phyloP scores from a whole-genome alignment of 2,329 filamentous ascomycete genomes.

The Corynespora cassiicola region DNA sequence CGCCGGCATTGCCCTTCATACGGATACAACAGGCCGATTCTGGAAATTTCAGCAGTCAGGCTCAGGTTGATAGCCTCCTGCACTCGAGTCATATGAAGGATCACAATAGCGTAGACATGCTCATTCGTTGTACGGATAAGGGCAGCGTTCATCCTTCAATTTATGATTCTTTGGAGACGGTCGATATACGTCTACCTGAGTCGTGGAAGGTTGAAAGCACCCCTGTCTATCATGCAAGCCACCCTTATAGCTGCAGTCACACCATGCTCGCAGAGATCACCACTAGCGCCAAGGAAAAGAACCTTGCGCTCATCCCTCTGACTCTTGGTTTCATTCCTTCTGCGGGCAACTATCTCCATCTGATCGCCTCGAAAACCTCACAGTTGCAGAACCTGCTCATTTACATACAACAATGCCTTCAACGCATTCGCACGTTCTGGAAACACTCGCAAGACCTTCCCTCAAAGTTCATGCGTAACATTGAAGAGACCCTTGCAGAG shows the following conservation, averaged over 20 bases:
- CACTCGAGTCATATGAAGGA: conserved; percentile 63
- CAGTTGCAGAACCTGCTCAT: conserved; percentile 84
- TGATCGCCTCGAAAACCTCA: conserved; percentile 86
- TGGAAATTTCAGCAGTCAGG: conserved; percentile 48
- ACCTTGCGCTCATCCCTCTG: conserved; percentile 64
- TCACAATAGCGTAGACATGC: conserved; percentile 78
- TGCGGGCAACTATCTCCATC: conserved; percentile 79
- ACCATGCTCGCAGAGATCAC: conserved; percentile 67
- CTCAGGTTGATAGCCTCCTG: conserved; percentile 47
- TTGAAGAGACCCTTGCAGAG: conserved; percentile 76
- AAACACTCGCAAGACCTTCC: conserved; percentile 82
- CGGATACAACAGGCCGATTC: conserved; percentile 33
- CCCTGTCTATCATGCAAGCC: conserved; percentile 69
- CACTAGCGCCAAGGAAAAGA: conserved; percentile 36
- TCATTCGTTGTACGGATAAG: conserved; percentile 75
- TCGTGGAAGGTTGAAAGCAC: conserved; percentile 53
- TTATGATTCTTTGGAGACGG: conserved; percentile 84
- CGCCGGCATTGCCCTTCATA: conserved; percentile 41
- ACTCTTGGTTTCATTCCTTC: conserved; percentile 84
- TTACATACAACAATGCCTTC: conserved; percentile 82
- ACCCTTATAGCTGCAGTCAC: conserved; percentile 78
- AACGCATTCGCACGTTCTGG: conserved; percentile 82
- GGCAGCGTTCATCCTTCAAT: conserved; percentile 79
- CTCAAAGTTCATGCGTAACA: conserved; percentile 74
- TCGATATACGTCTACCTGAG: conserved; percentile 64